A percentile compares a stretch with the other conserved stretches of the same genome.
These are phyloP conservation scores for Onygena corvina DNA, from an alignment of 2,329 filamentous ascomycete genomes.

Conservation along the genomic window DNA sequence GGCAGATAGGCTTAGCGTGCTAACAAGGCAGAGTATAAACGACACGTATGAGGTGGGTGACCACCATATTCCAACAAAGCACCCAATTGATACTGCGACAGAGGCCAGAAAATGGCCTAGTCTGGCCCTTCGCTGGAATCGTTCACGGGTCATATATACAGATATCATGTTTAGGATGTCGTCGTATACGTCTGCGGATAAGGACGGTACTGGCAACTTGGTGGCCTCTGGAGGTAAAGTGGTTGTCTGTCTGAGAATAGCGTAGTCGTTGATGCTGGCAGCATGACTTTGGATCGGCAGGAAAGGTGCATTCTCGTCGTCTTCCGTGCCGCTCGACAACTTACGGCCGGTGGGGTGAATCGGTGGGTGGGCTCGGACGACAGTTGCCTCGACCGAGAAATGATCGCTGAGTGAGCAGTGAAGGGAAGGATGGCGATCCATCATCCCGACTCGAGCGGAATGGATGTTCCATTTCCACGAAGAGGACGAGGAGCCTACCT, in stretches of 20 bases:
- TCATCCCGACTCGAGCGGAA: slow-evolving; percentile 63
- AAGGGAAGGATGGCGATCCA: slow-evolving; percentile 64
- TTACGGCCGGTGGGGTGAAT: background rate
- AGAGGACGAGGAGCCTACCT: slow-evolving; percentile 15
- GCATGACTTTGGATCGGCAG: slow-evolving; percentile 16
- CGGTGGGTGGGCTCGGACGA: slow-evolving; percentile 37
- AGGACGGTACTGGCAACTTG: background rate
- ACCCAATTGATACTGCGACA: slow-evolving; percentile 56
- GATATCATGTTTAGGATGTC: slow-evolving; percentile 60
- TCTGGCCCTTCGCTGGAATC: slow-evolving; percentile 58
- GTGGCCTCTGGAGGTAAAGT: slow-evolving; percentile 2
- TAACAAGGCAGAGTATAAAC: slow-evolving; percentile 68
- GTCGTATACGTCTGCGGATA: slow-evolving; percentile 44
- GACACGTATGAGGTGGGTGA: slow-evolving; percentile 61
- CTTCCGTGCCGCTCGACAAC: slow-evolving; percentile 8
- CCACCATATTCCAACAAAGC: slow-evolving; percentile 78
- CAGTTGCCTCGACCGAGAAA: slow-evolving; percentile 75
- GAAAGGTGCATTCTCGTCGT: slow-evolving; percentile 14
- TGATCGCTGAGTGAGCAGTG: slow-evolving; percentile 87
- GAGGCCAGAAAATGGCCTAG: slow-evolving; percentile 60
- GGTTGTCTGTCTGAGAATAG: slow-evolving; percentile 2
- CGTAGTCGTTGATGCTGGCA: background rate
- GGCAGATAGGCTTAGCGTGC: slow-evolving; percentile 61
- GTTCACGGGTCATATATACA: slow-evolving; percentile 59
- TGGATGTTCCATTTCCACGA: slow-evolving; percentile 55